Percentiles rank a stretch among this genome's conserved stretches.
Evolutionary conservation across 805 yeast genomes (phyloP).

Genomic region (Candida ponderosae): DNA sequence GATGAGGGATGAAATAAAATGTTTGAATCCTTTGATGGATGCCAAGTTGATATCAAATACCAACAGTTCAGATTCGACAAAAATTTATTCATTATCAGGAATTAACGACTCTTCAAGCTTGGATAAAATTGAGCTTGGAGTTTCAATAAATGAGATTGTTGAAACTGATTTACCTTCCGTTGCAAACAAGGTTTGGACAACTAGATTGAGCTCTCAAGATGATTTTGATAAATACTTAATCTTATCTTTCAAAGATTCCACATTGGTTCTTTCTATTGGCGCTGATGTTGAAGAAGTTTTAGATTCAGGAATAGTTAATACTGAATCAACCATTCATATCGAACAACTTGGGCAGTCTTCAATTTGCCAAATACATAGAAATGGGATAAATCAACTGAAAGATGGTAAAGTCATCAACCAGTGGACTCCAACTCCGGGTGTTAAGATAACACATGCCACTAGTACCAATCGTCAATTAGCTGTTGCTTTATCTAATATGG

Average conservation of each 20-base stretch:
- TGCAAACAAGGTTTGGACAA: slow-evolving; percentile 59
- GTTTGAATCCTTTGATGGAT: slow-evolving; percentile 45
- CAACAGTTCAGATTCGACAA: slow-evolving; percentile 22
- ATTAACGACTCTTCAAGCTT: slow-evolving; percentile 32
- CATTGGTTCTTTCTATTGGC: slow-evolving; percentile 70
- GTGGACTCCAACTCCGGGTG: slow-evolving; percentile 84
- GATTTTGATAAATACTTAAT: slow-evolving; percentile 55
- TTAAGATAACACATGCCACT: slow-evolving; percentile 49
- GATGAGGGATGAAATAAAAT: slow-evolving; percentile 39
- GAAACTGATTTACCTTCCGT: slow-evolving; percentile 67
- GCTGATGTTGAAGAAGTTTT: slow-evolving; percentile 72
- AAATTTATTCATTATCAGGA: slow-evolving; percentile 35
- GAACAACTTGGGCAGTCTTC: slow-evolving; percentile 59
- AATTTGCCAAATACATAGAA: slow-evolving; percentile 63
- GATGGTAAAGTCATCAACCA: slow-evolving; percentile 25
- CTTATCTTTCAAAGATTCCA: slow-evolving; percentile 55
- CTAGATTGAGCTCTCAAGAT: slow-evolving; percentile 38
- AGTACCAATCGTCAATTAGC: slow-evolving; percentile 63
- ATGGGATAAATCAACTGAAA: slow-evolving; percentile 58
- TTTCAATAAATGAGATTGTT: slow-evolving; percentile 55
- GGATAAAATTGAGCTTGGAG: slow-evolving; percentile 45
- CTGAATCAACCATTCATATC: slow-evolving; percentile 57
- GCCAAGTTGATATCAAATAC: slow-evolving; percentile 24
- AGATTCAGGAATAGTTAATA: slow-evolving; percentile 51
- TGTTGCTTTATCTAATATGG: slow-evolving; percentile 64